Conservation (phyloP, 1,139 yeast genomes). For the Yamadazyma atlantica region DNA sequence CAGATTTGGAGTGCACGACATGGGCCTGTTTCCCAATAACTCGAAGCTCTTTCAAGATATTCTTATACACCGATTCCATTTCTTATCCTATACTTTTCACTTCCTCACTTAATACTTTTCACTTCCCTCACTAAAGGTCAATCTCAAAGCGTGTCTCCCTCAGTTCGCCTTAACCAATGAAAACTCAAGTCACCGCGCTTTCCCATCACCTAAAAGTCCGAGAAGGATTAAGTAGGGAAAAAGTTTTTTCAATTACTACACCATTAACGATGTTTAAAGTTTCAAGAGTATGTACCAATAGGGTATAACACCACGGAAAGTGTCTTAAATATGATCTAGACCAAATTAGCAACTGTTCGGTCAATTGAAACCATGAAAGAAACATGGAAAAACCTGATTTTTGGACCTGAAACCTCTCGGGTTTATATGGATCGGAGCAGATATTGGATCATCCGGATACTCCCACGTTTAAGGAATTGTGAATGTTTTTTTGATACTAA, state of each 20-base stretch:
- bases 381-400: too few relatives aligned
- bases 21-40: slow-evolving; percentile 43
- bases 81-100: too few relatives aligned
- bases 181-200: slow-evolving; percentile 1
- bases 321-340: too few relatives aligned
- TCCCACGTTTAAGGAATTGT: too few relatives aligned
- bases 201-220: slow-evolving; percentile 6
- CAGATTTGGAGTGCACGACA: slow-evolving; percentile 43
- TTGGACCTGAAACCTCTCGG: too few relatives aligned
- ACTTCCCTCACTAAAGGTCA: background rate
- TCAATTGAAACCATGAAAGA: too few relatives aligned
- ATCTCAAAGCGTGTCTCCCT: slow-evolving; percentile 2
- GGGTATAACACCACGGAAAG: too few relatives aligned
- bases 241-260: slow-evolving; percentile 1
- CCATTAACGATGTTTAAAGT: slow-evolving; percentile 9
- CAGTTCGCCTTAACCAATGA: slow-evolving; percentile 4
- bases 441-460: background rate
- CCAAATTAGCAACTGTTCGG: too few relatives aligned
- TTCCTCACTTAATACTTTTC: background rate
- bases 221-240: slow-evolving; percentile 3
- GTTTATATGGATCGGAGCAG: background rate
- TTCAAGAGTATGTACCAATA: slow-evolving; percentile 14
- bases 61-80: slow-evolving; percentile 17
- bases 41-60: slow-evolving; percentile 44
- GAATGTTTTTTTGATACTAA: background rate